Conservation (phyloP, 352 stramenopile species). For the Albugo laibachii region DNA sequence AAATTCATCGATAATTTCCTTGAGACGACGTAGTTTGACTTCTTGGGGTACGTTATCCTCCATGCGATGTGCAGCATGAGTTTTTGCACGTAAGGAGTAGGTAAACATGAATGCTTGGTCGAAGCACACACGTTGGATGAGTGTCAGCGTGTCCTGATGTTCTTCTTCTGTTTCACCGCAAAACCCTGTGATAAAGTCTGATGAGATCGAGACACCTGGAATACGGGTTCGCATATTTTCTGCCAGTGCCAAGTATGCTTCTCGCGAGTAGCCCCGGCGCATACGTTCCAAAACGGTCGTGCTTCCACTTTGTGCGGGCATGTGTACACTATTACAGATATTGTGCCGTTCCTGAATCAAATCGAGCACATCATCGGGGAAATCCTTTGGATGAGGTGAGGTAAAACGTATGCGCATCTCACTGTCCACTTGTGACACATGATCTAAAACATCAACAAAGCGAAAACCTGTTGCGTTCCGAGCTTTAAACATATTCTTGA, state of each 20-base stretch:
- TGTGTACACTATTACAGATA: slow-evolving; percentile 95
- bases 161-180: slow-evolving; percentile 97
- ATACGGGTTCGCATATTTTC: slow-evolving; percentile 77
- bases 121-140: slow-evolving; percentile 77
- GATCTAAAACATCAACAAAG: slow-evolving; percentile 95
- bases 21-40: slow-evolving; percentile 88
- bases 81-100: slow-evolving; percentile 92
- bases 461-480: slow-evolving; percentile 80
- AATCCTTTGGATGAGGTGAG: slow-evolving; percentile 98
- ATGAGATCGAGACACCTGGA: slow-evolving; percentile 76
- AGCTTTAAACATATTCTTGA: slow-evolving; percentile 88
- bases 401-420: slow-evolving; percentile 98
- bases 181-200: slow-evolving; percentile 97
- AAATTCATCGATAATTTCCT: slow-evolving; percentile 93
- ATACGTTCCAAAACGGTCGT: slow-evolving; percentile 79
- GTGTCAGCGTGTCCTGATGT: slow-evolving; percentile 84
- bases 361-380: slow-evolving; percentile 85
- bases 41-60: slow-evolving; percentile 89
- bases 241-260: slow-evolving; percentile 94
- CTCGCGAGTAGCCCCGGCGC: slow-evolving; percentile 90
- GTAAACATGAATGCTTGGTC: slow-evolving; percentile 99
- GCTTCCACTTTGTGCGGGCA: slow-evolving; percentile 94
- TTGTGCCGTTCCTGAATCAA: slow-evolving; percentile 83
- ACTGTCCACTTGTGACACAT: slow-evolving; percentile 81
- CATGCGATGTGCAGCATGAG: slow-evolving; percentile 88